These are phyloP conservation scores for Hypoxylon sp. DNA, from an alignment of 2,329 filamentous ascomycete genomes.

Conservation along the genomic window DNA sequence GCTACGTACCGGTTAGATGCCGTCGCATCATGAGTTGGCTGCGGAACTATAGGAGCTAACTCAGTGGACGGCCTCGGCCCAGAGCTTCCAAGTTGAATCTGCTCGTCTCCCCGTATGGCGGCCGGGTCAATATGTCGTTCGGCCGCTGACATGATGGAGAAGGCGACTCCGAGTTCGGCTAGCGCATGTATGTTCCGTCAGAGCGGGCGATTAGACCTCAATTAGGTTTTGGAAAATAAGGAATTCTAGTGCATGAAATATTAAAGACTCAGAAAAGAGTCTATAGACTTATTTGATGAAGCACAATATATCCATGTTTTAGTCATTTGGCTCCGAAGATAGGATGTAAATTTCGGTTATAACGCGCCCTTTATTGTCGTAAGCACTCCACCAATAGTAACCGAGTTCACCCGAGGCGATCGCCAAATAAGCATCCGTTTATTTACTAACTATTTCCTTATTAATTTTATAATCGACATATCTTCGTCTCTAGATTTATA, in stretches of 20 bases:
- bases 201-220: background rate
- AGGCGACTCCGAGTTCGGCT: background rate
- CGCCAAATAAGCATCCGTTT: background rate
- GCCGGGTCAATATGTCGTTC: background rate
- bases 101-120: background rate
- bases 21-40: background rate
- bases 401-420: background rate
- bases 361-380: background rate
- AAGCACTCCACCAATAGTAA: background rate
- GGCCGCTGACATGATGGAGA: background rate
- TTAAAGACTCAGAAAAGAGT: background rate
- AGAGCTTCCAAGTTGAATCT: background rate
- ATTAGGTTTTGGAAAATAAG: no score
- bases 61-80: background rate
- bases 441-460: no score
- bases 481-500: no score
- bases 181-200: background rate
- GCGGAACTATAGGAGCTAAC: background rate
- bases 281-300: background rate
- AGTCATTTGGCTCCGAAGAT: background rate
- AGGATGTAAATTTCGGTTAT: background rate
- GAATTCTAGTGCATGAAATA: background rate
- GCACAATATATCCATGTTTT: background rate
- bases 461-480: no score
- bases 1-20: constrained; percentile 12